phyloP scores from a whole-genome alignment of 495 filamentous ascomycete genomes.

The Emericellopsis terricola region DNA sequence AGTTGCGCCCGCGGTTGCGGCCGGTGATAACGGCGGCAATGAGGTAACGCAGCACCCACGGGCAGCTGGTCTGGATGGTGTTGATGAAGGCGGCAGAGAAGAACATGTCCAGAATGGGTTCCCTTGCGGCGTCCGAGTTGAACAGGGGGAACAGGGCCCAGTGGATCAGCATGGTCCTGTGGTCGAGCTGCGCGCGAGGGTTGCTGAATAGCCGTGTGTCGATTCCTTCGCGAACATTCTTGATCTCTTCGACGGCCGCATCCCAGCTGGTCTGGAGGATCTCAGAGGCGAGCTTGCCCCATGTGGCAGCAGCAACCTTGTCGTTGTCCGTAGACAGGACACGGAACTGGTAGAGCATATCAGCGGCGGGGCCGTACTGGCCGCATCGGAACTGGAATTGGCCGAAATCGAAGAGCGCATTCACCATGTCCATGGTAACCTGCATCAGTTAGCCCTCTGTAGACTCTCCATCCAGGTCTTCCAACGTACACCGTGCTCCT shows the following conservation, averaged over 20 bases:
- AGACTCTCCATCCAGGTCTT: no score
- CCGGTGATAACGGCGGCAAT: conserved; percentile 92
- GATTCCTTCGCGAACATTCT: conserved; percentile 83
- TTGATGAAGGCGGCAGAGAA: conserved; percentile 96
- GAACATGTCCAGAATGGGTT: conserved; percentile 83
- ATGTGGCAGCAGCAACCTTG: conserved; percentile 84
- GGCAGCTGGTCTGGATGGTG: conserved; percentile 94
- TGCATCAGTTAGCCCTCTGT: conserved; percentile 8
- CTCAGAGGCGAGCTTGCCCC: conserved; percentile 90
- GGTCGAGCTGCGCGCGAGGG: conserved; percentile 80
- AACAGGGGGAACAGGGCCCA: conserved; percentile 98
- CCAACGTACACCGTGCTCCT: conserved; percentile 61
- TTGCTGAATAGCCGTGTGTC: conserved; percentile 88
- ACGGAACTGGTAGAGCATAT: conserved; percentile 88
- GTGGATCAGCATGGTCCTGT: conserved; percentile 94
- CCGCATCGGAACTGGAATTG: conserved; percentile 94
- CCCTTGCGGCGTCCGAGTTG: conserved; percentile 84
- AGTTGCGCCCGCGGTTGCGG: conserved; percentile 66
- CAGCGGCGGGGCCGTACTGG: conserved; percentile 71
- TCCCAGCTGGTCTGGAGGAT: conserved; percentile 92
- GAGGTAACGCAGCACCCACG: conserved; percentile 92
- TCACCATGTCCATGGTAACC: conserved; percentile 86
- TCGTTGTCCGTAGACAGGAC: conserved; percentile 95
- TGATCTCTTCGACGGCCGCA: conserved; percentile 82
- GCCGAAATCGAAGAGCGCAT: conserved; percentile 83